A percentile compares a stretch with the other conserved stretches of the same genome.
phyloP scores from a whole-genome alignment of 2,329 filamentous ascomycete species.

The Alternaria sp. region DNA sequence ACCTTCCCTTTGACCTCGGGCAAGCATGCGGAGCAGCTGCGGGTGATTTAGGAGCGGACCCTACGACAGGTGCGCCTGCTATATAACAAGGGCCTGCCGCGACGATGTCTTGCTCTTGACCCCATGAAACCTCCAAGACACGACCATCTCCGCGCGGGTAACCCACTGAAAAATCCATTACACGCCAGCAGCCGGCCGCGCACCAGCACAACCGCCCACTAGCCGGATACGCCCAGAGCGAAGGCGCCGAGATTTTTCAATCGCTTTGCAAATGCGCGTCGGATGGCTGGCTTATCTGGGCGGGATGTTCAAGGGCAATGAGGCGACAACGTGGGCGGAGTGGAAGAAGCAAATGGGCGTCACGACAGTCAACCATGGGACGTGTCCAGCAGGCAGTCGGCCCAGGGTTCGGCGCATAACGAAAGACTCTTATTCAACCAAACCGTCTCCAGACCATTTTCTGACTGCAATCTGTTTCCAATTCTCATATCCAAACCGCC shows the following conservation, averaged over 20 bases:
- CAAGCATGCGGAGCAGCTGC: slow-evolving; percentile 31
- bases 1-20: slow-evolving; percentile 28
- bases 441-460: slow-evolving; percentile 7
- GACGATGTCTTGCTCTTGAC: slow-evolving; percentile 16
- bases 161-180: slow-evolving; percentile 21
- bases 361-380: slow-evolving; percentile 13
- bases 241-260: slow-evolving; percentile 33
- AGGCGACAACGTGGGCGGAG: slow-evolving; percentile 32
- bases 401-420: slow-evolving; percentile 14
- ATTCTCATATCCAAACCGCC: slow-evolving; percentile 22
- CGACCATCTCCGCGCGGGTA: slow-evolving; percentile 21
- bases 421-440: slow-evolving; percentile 8
- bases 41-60: slow-evolving; percentile 34
- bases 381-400: slow-evolving; percentile 14
- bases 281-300: slow-evolving; percentile 40
- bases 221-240: slow-evolving; percentile 21
- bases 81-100: slow-evolving; percentile 34
- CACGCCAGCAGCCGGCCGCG: slow-evolving; percentile 35
- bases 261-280: slow-evolving; percentile 21
- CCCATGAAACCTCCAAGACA: slow-evolving; percentile 28
- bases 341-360: slow-evolving; percentile 28
- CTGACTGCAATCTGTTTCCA: slow-evolving; percentile 20
- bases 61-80: slow-evolving; percentile 20
- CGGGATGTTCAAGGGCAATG: slow-evolving; percentile 28
- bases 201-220: slow-evolving; percentile 19